A percentile compares a stretch with the other conserved stretches of the same genome.
These are phyloP conservation scores for Penicillium silybi DNA, from an alignment of 495 filamentous ascomycete genomes.

Conservation along the genomic window DNA sequence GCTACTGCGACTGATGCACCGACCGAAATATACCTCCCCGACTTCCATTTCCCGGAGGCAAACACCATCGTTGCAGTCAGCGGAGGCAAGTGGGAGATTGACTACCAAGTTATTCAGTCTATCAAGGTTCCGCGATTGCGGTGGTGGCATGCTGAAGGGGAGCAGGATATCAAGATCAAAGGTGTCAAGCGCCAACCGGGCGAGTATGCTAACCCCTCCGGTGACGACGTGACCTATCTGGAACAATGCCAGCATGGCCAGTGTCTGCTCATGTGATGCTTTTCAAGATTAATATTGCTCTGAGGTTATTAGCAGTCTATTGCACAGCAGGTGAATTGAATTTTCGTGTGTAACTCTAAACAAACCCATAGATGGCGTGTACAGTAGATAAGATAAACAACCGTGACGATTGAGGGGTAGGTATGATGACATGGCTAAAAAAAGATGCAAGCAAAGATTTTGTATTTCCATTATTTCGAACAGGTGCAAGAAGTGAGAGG, in stretches of 20 bases:
- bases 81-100: conserved; percentile 86
- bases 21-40: conserved; percentile 83
- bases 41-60: conserved; percentile 85
- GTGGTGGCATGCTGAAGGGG: conserved; percentile 89
- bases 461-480: neutral
- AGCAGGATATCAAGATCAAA: conserved; percentile 74
- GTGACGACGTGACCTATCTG: conserved; percentile 61
- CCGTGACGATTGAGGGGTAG: conserved; percentile 26
- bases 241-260: conserved; percentile 53
- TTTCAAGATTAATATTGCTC: neutral
- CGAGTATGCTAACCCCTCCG: conserved; percentile 25
- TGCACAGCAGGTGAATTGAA: neutral
- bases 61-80: conserved; percentile 66
- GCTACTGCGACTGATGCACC: conserved; percentile 55
- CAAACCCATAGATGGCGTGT: conserved; percentile 12
- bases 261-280: conserved; percentile 50
- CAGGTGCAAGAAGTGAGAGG: neutral
- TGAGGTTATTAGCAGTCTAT: neutral
- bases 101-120: conserved; percentile 61
- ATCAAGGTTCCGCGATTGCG: conserved; percentile 67
- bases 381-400: conserved; percentile 23
- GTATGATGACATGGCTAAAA: neutral
- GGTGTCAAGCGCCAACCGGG: conserved; percentile 64
- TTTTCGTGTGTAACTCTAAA: neutral
- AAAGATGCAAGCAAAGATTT: neutral